Base-by-base conservation (phyloP, 257 asterid genomes). In the Solanum infundibuliforme region DNA sequence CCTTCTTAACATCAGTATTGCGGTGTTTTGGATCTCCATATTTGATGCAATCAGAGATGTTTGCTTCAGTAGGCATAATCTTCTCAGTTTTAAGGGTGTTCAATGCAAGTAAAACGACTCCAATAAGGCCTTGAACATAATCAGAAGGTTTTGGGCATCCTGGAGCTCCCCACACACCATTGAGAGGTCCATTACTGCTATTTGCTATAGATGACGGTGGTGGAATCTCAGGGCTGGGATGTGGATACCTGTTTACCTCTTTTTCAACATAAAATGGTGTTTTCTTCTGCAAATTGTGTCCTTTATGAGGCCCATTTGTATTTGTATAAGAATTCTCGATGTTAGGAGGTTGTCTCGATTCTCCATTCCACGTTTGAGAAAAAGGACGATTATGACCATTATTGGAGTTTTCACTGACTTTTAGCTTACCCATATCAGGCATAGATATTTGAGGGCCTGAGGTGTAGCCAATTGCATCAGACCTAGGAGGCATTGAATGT, bases 51-150 rank as follows among this genome's bases (percentile, higher is more conserved):
- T 94, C 95, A 32, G 92, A 39, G 41, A 96, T 95, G 92, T 96
- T 94, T 89, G 91, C 95, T 90, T 94, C 95, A 14, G 98, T 95
- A 16, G 99, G 99, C 96, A 94, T 87, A 89, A 96, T 90, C 92
- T 93, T 94, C 94, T 96, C 98, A 48, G 76, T 93, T 90, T 93
- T 94, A 73, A 96, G 95, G 87, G 96, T 92, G 93, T 94, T 93
- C 92, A 96, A 90, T 58, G 98, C 98, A 91, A 94, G 95, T 87
- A 95, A 89, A 88, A 95, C 82, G 69, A 95, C 93, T 90, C 98
- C 99, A 82, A 91, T 94, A 87, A 94, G 96, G 91, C 94, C 94
- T 90, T 94, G 98, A 58, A 91, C 41, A 90, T 96, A 89, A 73
- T 94, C 97, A 84, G 97, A 87, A 89, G 98, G 98, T 87, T 91